Percentiles rank a stretch among this genome's conserved stretches.
phyloP scores from a whole-genome alignment of 192 early-diverging fungal genomes.

The Backusella morwellensis region DNA sequence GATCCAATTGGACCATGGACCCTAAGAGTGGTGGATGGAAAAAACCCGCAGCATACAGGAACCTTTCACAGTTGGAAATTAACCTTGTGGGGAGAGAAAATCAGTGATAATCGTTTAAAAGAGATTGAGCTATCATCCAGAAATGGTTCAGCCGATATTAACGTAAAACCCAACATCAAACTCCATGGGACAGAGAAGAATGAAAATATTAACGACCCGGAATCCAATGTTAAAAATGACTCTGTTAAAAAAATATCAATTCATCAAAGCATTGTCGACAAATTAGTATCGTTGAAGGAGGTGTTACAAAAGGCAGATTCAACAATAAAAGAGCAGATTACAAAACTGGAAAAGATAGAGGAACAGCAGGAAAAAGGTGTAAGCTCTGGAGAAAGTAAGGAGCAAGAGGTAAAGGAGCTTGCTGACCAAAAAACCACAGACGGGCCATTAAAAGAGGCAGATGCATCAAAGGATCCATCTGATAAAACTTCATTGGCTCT shows the following conservation, averaged over 20 bases:
- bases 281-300: neutral
- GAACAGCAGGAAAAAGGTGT: neutral
- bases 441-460: neutral
- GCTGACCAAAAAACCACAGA: neutral
- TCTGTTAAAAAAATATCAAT: neutral
- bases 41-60: conserved; percentile 51
- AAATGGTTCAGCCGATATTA: neutral
- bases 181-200: neutral
- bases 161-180: neutral
- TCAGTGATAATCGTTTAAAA: neutral
- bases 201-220: neutral
- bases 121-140: neutral
- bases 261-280: neutral
- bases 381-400: too few relatives aligned
- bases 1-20: conserved; percentile 83
- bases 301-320: neutral
- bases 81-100: conserved; percentile 65
- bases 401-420: neutral
- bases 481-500: neutral
- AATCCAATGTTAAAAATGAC: neutral
- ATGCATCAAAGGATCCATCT: neutral
- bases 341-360: neutral
- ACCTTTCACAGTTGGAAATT: conserved; percentile 66
- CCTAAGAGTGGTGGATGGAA: conserved; percentile 61
- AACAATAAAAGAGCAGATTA: neutral